Evolutionary conservation across 1,284 basidiomycete genomes (phyloP), one percentile per base, ranked within the genome.

Genomic region (Moesziomyces parantarcticus): DNA sequence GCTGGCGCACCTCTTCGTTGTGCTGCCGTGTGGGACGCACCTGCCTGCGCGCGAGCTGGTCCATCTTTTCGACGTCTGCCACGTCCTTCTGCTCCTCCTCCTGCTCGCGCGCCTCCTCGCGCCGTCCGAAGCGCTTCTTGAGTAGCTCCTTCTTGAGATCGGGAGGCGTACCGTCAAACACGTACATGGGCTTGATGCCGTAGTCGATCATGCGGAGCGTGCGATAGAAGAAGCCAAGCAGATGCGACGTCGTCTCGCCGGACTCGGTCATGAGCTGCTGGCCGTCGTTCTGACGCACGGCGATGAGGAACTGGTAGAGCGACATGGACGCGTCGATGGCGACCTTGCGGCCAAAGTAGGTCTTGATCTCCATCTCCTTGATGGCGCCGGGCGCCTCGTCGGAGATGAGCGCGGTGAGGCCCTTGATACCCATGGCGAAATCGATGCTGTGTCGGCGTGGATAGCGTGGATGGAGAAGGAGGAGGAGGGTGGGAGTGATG

Each of bases 141-240:
- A 98, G 89, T 92, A 99, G 94, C 55, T 93, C 93, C 59, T 93
- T 90, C 86, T 99, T 99, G 84, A 99, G 86, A 68, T 98, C 94
- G 49, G 96, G 96, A 1, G 96, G 97, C 84, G 96, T 97, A 10
- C 97, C 97, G 85, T 99, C 97, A 78, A 99, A 99, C 22, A 99
- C 93, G 85, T 98, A 99, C 49, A 92, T 92, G 1, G 96, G 96
- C 83, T 99, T 99, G 83, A 99, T 94, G 5, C 97, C 97, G 77
- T 97, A 94, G 85, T 99, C 97, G n/a, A 97, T 93, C 86, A 99
- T 99, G 22, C 97, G 89, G 25, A 81, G 58, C 7, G 75, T 78
- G 20, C 96, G 89, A 83, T 98, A 98, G 86, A 99, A 99, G 85
- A 98, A 92, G 0, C 96, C 96, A 92, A 99, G 97, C 18, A 99